Conservation (phyloP, 768 basidiomycete species). For the Boletus coccyginus region DNA sequence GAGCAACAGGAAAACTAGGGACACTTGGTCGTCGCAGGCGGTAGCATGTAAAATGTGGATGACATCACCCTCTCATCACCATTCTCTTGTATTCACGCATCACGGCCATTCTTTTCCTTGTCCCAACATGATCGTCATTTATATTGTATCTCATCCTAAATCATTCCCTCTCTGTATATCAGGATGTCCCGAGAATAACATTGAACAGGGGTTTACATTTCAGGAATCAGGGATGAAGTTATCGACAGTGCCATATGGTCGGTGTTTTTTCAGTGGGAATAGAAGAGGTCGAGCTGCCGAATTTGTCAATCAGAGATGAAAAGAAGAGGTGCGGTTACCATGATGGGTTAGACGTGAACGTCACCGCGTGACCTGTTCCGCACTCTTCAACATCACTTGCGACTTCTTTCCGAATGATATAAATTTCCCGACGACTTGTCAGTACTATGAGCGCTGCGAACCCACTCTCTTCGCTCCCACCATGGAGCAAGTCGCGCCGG, state of each 20-base stretch:
- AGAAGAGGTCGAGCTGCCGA: no score
- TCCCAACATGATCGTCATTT: constrained; percentile 2
- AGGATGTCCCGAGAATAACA: constrained; percentile 6
- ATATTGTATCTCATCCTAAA: constrained; percentile 14
- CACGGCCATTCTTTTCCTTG: neutral
- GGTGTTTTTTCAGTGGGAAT: no score
- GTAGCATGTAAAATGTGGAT: neutral
- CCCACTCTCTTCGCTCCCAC: neutral
- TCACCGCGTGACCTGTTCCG: neutral
- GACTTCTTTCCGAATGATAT: neutral
- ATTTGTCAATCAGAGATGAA: no score
- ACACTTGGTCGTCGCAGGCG: neutral
- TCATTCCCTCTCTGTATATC: constrained; percentile 15
- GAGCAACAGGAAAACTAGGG: constrained; percentile 3
- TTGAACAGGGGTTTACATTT: neutral
- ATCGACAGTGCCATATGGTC: no score
- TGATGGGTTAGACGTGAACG: neutral
- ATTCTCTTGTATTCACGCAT: constrained; percentile 2
- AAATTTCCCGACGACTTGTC: neutral
- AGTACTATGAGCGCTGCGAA: neutral
- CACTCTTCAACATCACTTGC: neutral
- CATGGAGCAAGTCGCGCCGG: no score
- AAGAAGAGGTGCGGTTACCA: neutral
- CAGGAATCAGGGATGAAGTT: neutral
- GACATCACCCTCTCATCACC: neutral